These are phyloP conservation scores for Platanthera zijinensis DNA, from an alignment of 106 monocot genomes.

Conservation along the genomic window DNA sequence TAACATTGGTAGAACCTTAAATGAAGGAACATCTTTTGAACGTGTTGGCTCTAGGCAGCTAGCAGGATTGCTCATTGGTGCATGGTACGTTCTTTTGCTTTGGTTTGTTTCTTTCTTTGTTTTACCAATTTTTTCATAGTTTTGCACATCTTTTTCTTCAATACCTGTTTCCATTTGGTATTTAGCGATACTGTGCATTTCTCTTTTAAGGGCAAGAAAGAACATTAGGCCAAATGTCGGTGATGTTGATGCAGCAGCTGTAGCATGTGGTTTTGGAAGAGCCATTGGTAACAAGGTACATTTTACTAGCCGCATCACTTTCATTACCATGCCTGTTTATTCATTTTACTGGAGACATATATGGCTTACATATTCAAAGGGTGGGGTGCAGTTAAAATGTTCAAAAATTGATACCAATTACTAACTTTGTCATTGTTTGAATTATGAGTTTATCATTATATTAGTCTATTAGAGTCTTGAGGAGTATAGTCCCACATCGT, in stretches of 20 bases:
- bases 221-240: slow-evolving; percentile 65
- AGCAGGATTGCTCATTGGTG: slow-evolving; percentile 58
- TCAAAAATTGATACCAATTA: neutral
- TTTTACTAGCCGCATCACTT: neutral
- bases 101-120: slow-evolving; percentile 1
- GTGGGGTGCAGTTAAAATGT: neutral
- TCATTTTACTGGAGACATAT: neutral
- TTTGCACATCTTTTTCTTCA: neutral
- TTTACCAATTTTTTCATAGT: neutral
- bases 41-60: slow-evolving; percentile 78
- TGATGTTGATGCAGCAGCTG: slow-evolving; percentile 94
- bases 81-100: slow-evolving; percentile 39
- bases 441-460: no score
- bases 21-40: slow-evolving; percentile 56
- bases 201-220: slow-evolving; percentile 50
- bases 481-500: no score
- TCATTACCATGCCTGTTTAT: neutral
- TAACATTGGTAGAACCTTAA: slow-evolving; percentile 47
- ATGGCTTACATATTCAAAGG: neutral
- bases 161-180: neutral
- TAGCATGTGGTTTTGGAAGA: slow-evolving; percentile 88
- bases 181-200: slow-evolving; percentile 1
- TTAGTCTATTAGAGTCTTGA: no score
- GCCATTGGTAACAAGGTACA: slow-evolving; percentile 86
- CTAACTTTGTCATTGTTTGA: neutral